Conservation (phyloP, 108 stramenopile species). For the Phaeodactylum tricornutum region DNA sequence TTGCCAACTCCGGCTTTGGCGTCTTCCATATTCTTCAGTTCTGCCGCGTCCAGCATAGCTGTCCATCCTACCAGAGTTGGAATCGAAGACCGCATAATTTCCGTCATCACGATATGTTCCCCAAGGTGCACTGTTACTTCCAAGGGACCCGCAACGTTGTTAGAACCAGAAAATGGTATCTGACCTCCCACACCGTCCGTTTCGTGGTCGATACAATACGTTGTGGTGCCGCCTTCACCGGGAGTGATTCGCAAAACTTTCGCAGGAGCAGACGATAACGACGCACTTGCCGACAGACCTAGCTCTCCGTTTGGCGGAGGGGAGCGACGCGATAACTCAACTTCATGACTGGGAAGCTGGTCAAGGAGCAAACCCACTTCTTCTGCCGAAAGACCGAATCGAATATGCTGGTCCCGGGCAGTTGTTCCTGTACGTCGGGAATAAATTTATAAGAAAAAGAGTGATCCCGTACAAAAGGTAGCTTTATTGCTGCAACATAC, state of each 20-base stretch:
- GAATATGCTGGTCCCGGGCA: conserved; percentile 17
- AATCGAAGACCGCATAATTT: conserved; percentile 33
- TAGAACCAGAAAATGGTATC: conserved; percentile 9
- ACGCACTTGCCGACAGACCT: conserved; percentile 2
- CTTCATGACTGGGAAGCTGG: conserved; percentile 27
- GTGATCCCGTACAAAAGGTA: neutral
- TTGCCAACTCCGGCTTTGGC: too few relatives aligned
- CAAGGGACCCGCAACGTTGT: conserved; percentile 16
- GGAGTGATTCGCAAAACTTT: conserved; percentile 49
- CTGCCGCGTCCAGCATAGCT: conserved; percentile 39
- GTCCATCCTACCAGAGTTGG: conserved; percentile 46
- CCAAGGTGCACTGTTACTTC: conserved; percentile 37
- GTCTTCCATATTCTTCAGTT: too few relatives aligned
- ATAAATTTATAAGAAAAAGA: neutral
- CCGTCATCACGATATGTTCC: conserved; percentile 40
- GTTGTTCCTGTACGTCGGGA: neutral
- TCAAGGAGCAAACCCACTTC: conserved; percentile 39
- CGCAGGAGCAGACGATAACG: conserved; percentile 17
- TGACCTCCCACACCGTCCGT: conserved; percentile 40
- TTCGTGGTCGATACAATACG: conserved; percentile 35
- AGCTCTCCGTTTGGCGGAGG: neutral
- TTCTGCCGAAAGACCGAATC: conserved; percentile 36
- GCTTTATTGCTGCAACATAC: conserved; percentile 4
- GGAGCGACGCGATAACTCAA: conserved; percentile 29
- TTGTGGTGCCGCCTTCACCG: conserved; percentile 32